Evolutionary conservation across 768 basidiomycete genomes (phyloP), one percentile per base, ranked within the genome.

Genomic region (Leccinum fibrillosum): DNA sequence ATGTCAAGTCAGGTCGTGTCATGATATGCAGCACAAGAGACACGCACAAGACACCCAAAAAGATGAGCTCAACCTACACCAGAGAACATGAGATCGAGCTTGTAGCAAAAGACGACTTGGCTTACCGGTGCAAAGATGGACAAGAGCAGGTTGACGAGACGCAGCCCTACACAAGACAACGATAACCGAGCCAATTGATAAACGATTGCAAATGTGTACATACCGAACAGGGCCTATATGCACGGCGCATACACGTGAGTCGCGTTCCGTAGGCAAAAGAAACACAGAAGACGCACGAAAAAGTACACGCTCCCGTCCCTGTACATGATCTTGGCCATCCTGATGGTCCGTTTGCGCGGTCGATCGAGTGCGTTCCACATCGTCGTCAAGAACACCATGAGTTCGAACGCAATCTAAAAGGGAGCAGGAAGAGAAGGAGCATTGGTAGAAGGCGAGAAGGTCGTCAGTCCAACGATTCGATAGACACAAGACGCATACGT

Each of bases 251-350:
- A 4, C 2, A 49, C 9, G 17, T 63, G 25, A 66, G 51, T 26
- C 10, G 6, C 34, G 4, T 21, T 15, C 39, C 42, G 21, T 42
- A 34, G 0, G 32, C 10, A 30, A 30, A 0, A 10, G 0, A 30
- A 30, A 30, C 32, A 32, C n/a, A 26, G 13, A 11, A 19, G 28
- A 39, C n/a, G 7, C 69, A 54, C 49, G 28, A 71, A 70, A 12
- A 73, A 57, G 50, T 73, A 66, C 32, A 62, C 17, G 19, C 64
- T 61, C 6, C 70, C 70, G 28, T 73, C 70, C 19, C 70, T 60
- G 10, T 30, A 30, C 28, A 30, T 30, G 28, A 30, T 10, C 9
- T 30, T 30, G 30, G 62, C 35, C 67, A 73, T 69, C 45, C 52
- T 32, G 11, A 28, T 37, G 30, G 61, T 28, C 17, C 56, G 28